Base-by-base conservation (phyloP, 208 protist species). In the Kentomonas sorsogonicus region DNA sequence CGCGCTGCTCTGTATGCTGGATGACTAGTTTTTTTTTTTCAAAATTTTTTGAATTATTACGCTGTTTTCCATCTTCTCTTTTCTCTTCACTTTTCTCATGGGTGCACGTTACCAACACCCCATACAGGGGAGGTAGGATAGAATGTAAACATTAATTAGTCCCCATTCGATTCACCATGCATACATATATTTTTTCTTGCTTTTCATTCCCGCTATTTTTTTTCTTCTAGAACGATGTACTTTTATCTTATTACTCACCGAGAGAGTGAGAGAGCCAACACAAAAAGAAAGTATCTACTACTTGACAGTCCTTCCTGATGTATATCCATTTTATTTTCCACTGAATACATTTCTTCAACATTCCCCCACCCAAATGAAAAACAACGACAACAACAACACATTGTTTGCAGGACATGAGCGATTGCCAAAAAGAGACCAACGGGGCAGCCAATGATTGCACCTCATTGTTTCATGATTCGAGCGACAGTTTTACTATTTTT, bases 1-100 rank as follows among this genome's bases (percentile, higher is more conserved):
- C 22, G 95, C 95, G 25, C 57, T 97, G 52, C 56, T 97, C 29
- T 97, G 92, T 53, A 95, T 96, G 89, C 60, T 97, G 16, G 89
- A 97, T 60, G 87, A 94, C 48, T 97, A 77, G 59, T 26, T 23
- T 40, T 20, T 6, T 52, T 23, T 52, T 34, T 16, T 52, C 9
- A 52, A 33, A 23, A n/a, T 47, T 47, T 7, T 47, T 18, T 6
- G 6, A 6, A 16, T 26, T 47, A 10, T 47, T 47, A 6, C 22
- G 16, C 22, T 47, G 43, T 7, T n/a, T n/a, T n/a, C n/a, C n/a
- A n/a, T n/a, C n/a, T n/a, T n/a, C n/a, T n/a, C n/a, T n/a, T n/a
- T n/a, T n/a, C n/a, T n/a, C n/a, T n/a, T n/a, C n/a, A n/a, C n/a
- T n/a, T n/a, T n/a, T n/a, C n/a, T n/a, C n/a, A n/a, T n/a, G n/a